Evolutionary conservation across 306 rosid genomes (phyloP).

Genomic region (Prunus fruticosa): DNA sequence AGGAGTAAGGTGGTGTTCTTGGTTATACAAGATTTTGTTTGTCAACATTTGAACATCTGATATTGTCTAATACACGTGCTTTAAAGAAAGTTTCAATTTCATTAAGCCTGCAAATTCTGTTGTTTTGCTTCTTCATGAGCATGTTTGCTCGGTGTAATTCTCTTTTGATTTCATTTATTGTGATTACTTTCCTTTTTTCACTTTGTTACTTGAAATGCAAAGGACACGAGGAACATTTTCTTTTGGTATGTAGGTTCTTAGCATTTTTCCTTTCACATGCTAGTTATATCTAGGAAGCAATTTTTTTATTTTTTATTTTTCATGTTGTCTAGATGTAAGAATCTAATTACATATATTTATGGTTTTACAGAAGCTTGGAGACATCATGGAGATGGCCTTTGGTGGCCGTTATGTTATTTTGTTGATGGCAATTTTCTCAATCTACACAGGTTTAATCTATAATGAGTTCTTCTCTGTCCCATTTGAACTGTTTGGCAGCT

Average conservation of each 20-base stretch:
- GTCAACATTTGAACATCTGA: background rate
- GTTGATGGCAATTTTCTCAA: slow-evolving; percentile 89
- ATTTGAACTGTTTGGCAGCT: slow-evolving; percentile 75
- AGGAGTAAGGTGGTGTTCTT: background rate
- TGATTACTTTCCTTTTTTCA: background rate
- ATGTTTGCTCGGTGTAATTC: background rate
- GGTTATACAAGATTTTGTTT: background rate
- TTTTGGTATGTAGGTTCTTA: background rate
- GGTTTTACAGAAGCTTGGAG: slow-evolving; percentile 89
- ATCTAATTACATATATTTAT: slow-evolving; percentile 29
- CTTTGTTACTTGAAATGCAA: background rate
- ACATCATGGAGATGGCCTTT: slow-evolving; percentile 91
- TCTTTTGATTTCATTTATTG: background rate
- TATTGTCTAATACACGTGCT: background rate
- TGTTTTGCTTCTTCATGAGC: background rate
- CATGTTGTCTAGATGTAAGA: background rate
- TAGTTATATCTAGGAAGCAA: slow-evolving; percentile 1
- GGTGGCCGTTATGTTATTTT: slow-evolving; percentile 95
- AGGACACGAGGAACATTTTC: background rate
- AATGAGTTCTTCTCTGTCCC: slow-evolving; percentile 96
- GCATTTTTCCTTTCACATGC: background rate
- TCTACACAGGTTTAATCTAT: slow-evolving; percentile 92
- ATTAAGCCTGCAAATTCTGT: background rate
- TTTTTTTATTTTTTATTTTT: background rate
- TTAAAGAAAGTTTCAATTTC: background rate